Evolutionary conservation across 169 alveolate species (phyloP), one percentile per base, ranked within the genome.

Genomic region (Theileria annulata): DNA sequence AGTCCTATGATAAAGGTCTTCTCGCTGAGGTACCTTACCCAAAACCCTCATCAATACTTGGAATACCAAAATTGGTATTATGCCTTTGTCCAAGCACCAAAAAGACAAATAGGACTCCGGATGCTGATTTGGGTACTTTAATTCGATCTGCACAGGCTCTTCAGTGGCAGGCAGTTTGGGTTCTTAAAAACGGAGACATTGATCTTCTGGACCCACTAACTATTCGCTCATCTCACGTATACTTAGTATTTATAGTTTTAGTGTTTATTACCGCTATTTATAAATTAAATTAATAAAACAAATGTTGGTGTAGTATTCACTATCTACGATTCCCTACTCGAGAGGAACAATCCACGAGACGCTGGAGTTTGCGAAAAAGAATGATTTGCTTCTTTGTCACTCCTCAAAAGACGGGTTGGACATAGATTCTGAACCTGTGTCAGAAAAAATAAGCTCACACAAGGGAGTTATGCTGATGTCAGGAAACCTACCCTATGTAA

Each of bases 111-210:
- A 72, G 79, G 35, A 37, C 68, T n/a, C 60, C 31, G 48, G 63
- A 56, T 47, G 63, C 30, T 59, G 31, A 72, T 19, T 56, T 74
- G 63, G 81, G 86, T 0, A 68, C 90, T 37, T 58, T 84, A 17
- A 75, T 84, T 67, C 75, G 90, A 37, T 74, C 87, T 23, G 90
- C 90, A 23, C 90, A 77, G 48, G 87, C 85, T n/a, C 75, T 84
- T 49, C 81, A 77, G 49, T 84, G 90, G 90, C 87, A 84, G 80
- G 86, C 84, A 10, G 68, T 84, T 19, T 84, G 88, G 87, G 30
- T 84, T 42, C 80, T 84, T 35, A 17, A 42, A 33, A 76, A 84
- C 56, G 87, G 84, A 47, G 78, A 68, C 31, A 80, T 66, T 31
- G 90, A 84, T 73, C 68, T 84, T 47, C 78, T 84, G 15, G 87